Evolutionary conservation across 495 filamentous ascomycete genomes (phyloP), one percentile per base, ranked within the genome.

Genomic region (Talaromyces nanjingensis): DNA sequence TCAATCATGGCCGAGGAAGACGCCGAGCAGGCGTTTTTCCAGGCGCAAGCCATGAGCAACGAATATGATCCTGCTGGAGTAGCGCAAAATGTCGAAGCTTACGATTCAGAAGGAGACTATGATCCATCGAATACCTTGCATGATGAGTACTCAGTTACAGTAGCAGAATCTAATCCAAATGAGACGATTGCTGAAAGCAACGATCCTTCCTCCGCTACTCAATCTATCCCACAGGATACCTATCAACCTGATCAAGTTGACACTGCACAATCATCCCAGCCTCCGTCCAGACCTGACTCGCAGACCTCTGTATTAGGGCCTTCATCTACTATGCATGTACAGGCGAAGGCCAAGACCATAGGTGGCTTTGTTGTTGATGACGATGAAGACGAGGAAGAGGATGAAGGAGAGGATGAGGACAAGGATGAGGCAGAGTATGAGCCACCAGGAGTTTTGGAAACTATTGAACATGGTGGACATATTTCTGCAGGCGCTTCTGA

Each of bases 281-380:
- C 71, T 68, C 68, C 74, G 64, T 72, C 76, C 57, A 71, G 64
- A 65, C 68, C 70, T 67, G 74, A 75, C 65, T 76, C 79, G 69
- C 74, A 72, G 64, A 67, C 72, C 58, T 76, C 79, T 34, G 73
- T 71, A 31, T 72, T 79, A 34, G 67, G 66, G 61, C 74, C 75
- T 65, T 68, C 71, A 60, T 64, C 76, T 34, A 69, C 69, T 66
- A 69, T 69, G 56, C 68, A 71, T 64, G 68, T 65, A 60, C 75
- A 74, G 71, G 75, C 68, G 69, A 88, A 87, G 77, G 82, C 87
- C 62, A 87, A 86, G 73, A 91, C 84, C 45, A 87, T 87, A 66
- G 90, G 88, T 68, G 91, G 91, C 65, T 93, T 93, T 81, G 80
- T 91, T 71, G 86, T 88, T 67, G 89, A 90, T 76, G 88, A 91